Conservation (phyloP, 257 asterid species). For the Solanum medicagineum region DNA sequence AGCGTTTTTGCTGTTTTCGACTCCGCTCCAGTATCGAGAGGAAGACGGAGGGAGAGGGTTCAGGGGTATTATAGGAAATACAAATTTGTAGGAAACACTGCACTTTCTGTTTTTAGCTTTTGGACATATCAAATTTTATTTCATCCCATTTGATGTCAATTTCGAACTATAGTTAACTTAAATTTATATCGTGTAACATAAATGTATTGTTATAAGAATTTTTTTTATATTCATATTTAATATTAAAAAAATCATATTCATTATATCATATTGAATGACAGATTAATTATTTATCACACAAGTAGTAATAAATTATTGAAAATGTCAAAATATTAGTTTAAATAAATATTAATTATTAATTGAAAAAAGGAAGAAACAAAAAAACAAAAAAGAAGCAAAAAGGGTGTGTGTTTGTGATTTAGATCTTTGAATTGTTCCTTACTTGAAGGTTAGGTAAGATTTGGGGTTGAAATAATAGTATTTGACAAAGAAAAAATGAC, state of each 20-base stretch:
- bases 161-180: background rate
- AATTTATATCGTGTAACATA: background rate
- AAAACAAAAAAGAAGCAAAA: background rate
- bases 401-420: background rate
- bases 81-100: background rate
- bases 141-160: background rate
- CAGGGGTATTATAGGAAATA: background rate
- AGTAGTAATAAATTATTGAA: background rate
- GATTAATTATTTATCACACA: background rate
- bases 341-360: background rate
- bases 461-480: background rate
- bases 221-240: background rate
- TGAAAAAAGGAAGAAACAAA: background rate
- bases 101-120: background rate
- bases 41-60: background rate
- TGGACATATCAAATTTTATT: background rate
- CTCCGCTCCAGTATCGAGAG: background rate
- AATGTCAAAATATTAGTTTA: background rate
- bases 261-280: background rate
- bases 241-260: background rate
- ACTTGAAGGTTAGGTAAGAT: background rate
- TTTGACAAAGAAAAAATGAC: background rate
- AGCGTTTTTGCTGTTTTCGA: background rate
- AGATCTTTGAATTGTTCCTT: background rate
- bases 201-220: background rate